Base-by-base conservation (phyloP, 2,329 filamentous ascomycete species). In the Sporothrix curviconia region DNA sequence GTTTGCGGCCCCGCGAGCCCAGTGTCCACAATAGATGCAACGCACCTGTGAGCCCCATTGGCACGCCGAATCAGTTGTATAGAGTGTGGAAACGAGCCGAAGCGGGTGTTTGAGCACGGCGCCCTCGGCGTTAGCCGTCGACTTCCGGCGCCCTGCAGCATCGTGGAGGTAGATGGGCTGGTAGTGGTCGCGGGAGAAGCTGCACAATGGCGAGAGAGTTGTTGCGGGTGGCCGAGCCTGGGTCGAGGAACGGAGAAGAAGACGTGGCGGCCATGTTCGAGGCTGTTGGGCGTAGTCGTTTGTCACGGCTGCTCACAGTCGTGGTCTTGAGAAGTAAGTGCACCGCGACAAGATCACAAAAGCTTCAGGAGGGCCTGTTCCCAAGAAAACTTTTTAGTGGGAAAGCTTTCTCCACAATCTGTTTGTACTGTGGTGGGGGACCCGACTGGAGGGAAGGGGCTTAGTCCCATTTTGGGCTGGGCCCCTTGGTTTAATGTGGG, bases 21-120 rank as follows among this genome's bases (percentile, higher is more conserved):
- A n/a, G 92, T 96, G 67, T 96, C 90, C 57, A 96, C 91, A 32
- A 86, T 83, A 1, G 91, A 96, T 7, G 94, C 94, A 47, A n/a
- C 90, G 81, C 22, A 97, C 85, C 69, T 97, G 94, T 7, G 89
- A 90, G 28, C 94, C 94, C 92, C 92, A 97, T 42, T n/a, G 89
- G 87, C 55, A 91, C 77, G 5, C 83, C 78, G 56, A n/a, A 96
- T 80, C 46, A 92, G 73, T n/a, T n/a, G n/a, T 0, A 89, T 92
- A 11, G 82, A 87, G 68, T 92, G 89, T 0, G 89, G 89, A 60
- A 91, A 92, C 0, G 92, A 96, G 50, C 94, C 94, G 67, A 96
- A 99, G 44, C 92, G 85, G 1, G 92, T 99, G 73, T 96, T n/a
- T 97, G 55, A 92, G 83, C 2, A 90, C 87, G 47, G 85, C 85